Conservation (phyloP, 1,284 basidiomycete genomes). For the Melanopsichium pennsylvanicum region DNA sequence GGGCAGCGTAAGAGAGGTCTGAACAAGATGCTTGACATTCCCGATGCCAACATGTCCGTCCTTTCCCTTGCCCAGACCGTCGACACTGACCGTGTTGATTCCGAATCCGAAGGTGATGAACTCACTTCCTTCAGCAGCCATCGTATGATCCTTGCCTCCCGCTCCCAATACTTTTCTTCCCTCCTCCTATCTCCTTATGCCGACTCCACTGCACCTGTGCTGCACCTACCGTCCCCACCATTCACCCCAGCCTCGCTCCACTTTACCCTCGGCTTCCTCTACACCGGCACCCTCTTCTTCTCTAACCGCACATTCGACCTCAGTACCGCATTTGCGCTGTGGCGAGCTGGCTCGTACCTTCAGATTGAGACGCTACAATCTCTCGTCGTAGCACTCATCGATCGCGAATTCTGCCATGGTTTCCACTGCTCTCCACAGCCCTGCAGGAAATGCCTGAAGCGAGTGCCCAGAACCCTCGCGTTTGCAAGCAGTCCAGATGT, state of each 20-base stretch:
- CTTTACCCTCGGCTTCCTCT: slow-evolving; percentile 91
- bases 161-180: slow-evolving; percentile 85
- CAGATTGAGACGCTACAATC: slow-evolving; percentile 69
- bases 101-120: slow-evolving; percentile 47
- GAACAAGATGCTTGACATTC: slow-evolving; percentile 38
- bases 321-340: slow-evolving; percentile 86
- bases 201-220: slow-evolving; percentile 31
- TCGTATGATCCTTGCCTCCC: slow-evolving; percentile 86
- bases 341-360: slow-evolving; percentile 83
- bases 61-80: slow-evolving; percentile 41
- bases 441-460: slow-evolving; percentile 55
- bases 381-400: slow-evolving; percentile 48
- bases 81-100: slow-evolving; percentile 32
- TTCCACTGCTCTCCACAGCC: slow-evolving; percentile 54
- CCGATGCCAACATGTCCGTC: slow-evolving; percentile 49
- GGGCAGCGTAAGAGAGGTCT: background rate
- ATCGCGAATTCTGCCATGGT: slow-evolving; percentile 58
- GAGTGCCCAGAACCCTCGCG: slow-evolving; percentile 52
- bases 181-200: slow-evolving; percentile 76
- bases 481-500: slow-evolving; percentile 55
- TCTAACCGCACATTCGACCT: slow-evolving; percentile 92
- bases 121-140: slow-evolving; percentile 78
- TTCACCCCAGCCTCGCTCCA: slow-evolving; percentile 94
- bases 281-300: slow-evolving; percentile 91
- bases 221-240: slow-evolving; percentile 72